Evolutionary conservation across 1,139 yeast genomes (phyloP).

Genomic region (Yamadazyma epiphylla): DNA sequence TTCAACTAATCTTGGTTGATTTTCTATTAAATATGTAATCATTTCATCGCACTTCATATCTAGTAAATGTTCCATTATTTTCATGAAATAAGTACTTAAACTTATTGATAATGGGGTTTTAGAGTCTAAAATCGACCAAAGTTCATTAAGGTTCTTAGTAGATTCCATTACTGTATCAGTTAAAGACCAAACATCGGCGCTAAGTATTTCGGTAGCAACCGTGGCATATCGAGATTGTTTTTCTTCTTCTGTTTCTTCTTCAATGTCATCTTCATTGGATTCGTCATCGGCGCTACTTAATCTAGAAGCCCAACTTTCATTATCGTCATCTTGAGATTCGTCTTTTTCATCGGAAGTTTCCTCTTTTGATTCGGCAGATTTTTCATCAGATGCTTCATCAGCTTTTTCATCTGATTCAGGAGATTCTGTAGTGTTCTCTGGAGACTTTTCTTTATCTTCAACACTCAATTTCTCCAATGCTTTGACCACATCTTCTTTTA

Average conservation of each 20-base stretch:
- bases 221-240: constrained; percentile 69
- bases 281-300: background rate
- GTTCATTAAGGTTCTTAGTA: constrained; percentile 55
- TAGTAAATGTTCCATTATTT: constrained; percentile 86
- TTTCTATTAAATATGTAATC: constrained; percentile 62
- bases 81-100: constrained; percentile 86
- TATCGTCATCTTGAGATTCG: constrained; percentile 12
- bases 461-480: constrained; percentile 3
- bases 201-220: constrained; percentile 83
- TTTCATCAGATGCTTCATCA: constrained; percentile 22
- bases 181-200: constrained; percentile 93
- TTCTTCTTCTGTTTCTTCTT: constrained; percentile 45
- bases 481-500: constrained; percentile 1
- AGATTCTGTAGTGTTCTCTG: constrained; percentile 28
- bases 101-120: constrained; percentile 61
- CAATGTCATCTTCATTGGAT: constrained; percentile 21
- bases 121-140: constrained; percentile 76
- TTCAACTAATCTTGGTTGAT: constrained; percentile 60
- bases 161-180: constrained; percentile 89
- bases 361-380: constrained; percentile 17
- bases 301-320: constrained; percentile 8
- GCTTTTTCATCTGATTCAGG: background rate
- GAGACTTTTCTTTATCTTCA: constrained; percentile 7
- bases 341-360: constrained; percentile 12
- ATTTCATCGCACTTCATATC: constrained; percentile 88